Conservation (phyloP, 495 filamentous ascomycete genomes). For the Chaetomium cochliodes region DNA sequence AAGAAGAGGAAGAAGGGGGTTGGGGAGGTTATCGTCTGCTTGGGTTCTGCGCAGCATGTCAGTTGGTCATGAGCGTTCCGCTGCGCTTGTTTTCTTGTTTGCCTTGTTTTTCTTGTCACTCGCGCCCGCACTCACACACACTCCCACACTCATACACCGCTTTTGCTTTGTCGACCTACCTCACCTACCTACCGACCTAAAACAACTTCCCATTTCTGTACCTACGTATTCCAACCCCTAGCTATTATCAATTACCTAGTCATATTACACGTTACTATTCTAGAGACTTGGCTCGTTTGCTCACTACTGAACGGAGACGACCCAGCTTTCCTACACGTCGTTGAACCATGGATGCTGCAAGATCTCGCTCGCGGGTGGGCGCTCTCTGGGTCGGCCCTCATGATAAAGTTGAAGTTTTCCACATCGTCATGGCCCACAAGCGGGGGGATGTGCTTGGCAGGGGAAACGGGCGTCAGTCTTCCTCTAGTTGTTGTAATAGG, state of each 20-base stretch:
- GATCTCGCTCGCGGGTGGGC: too few relatives aligned
- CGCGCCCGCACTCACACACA: neutral
- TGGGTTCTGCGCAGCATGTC: conserved; percentile 4
- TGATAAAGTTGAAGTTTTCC: too few relatives aligned
- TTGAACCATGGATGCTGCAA: too few relatives aligned
- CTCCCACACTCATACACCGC: too few relatives aligned
- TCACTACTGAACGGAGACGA: too few relatives aligned
- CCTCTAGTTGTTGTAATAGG: too few relatives aligned
- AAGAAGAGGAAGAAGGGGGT: neutral
- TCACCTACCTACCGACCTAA: conserved; percentile 1
- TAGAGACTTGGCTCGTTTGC: too few relatives aligned
- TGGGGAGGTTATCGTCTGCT: neutral
- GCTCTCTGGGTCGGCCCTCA: too few relatives aligned
- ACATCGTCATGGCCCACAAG: too few relatives aligned
- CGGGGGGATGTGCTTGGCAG: too few relatives aligned
- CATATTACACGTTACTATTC: neutral
- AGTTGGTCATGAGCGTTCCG: neutral
- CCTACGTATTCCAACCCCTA: conserved; percentile 1
- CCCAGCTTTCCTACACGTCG: too few relatives aligned
- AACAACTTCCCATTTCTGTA: neutral
- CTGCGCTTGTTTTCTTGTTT: neutral
- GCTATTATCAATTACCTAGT: neutral
- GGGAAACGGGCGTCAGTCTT: too few relatives aligned
- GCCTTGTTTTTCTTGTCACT: neutral
- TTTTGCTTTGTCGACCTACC: neutral